A percentile compares a stretch with the other conserved stretches of the same genome.
Conservation (phyloP, 352 stramenopile species). For the Phytophthora chlamydospora region DNA sequence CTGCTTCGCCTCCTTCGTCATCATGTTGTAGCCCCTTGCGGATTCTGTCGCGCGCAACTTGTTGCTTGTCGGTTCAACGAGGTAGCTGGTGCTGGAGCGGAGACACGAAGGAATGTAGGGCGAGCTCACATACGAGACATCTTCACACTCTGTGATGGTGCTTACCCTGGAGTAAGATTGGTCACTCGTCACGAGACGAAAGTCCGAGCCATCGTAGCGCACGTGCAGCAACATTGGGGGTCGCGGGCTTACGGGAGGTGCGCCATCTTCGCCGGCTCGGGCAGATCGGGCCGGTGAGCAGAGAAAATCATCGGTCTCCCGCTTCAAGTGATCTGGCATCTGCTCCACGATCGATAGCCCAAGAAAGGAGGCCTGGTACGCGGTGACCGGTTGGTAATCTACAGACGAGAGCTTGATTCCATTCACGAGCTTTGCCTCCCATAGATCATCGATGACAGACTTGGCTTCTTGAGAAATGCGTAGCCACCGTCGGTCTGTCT, state of each 20-base stretch:
- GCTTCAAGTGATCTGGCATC: conserved; percentile 81
- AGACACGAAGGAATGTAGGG: conserved; percentile 97
- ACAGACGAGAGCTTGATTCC: conserved; percentile 93
- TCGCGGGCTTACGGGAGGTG: conserved; percentile 5
- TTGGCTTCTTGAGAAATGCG: conserved; percentile 96
- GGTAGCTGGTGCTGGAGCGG: conserved; percentile 90
- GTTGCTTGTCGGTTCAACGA: conserved; percentile 94
- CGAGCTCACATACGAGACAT: conserved; percentile 97
- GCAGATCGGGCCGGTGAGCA: conserved; percentile 36
- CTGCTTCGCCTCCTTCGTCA: conserved; percentile 93
- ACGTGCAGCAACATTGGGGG: conserved; percentile 50
- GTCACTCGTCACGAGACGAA: conserved; percentile 54
- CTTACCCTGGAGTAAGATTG: conserved; percentile 89
- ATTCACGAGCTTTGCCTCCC: conserved; percentile 95
- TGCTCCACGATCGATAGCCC: conserved; percentile 90
- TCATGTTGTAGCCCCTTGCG: conserved; percentile 87
- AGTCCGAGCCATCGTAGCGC: conserved; percentile 72
- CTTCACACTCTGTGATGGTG: conserved; percentile 96
- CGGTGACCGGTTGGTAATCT: conserved; percentile 95
- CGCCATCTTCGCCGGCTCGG: not conserved
- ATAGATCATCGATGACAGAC: conserved; percentile 95
- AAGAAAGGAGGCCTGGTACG: conserved; percentile 94
- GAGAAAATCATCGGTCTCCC: conserved; percentile 58
- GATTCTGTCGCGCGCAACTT: conserved; percentile 92
- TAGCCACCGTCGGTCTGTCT: conserved; percentile 83